These are phyloP conservation scores for Maudiozyma barnettii DNA, from an alignment of 805 yeast species.

Conservation along the genomic window DNA sequence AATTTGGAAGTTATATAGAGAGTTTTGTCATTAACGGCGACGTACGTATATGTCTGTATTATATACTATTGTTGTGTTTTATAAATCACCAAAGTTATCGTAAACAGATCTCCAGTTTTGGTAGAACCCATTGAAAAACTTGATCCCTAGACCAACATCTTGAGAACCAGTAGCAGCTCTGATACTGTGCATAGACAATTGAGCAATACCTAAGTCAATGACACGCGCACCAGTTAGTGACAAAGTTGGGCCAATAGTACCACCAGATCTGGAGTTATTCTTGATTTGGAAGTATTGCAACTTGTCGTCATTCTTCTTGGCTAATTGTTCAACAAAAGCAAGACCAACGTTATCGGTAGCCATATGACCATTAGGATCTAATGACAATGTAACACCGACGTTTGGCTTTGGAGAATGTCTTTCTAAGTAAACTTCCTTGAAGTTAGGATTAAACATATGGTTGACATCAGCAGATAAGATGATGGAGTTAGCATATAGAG, in stretches of 20 bases:
- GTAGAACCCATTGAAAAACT: constrained; percentile 64
- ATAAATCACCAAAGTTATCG: constrained; percentile 43
- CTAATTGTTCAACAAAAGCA: constrained; percentile 63
- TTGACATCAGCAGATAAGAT: constrained; percentile 77
- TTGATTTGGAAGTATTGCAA: constrained; percentile 80
- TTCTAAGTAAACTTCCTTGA: constrained; percentile 56
- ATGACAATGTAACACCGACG: constrained; percentile 58
- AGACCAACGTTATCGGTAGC: constrained; percentile 71
- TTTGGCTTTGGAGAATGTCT: constrained; percentile 75
- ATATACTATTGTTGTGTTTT: constrained; percentile 5
- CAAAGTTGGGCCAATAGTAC: constrained; percentile 74
- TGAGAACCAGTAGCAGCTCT: constrained; percentile 72
- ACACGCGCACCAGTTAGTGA: constrained; percentile 65
- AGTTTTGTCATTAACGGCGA: too few species aligned
- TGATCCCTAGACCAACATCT: constrained; percentile 66
- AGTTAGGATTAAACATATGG: constrained; percentile 77
- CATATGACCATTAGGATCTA: constrained; percentile 76
- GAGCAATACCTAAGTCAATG: constrained; percentile 75
- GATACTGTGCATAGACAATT: constrained; percentile 78
- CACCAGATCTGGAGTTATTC: constrained; percentile 79
- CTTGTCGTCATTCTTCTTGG: constrained; percentile 50
- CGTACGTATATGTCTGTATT: too few species aligned
- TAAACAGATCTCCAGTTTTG: constrained; percentile 54
- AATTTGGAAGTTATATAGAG: too few species aligned
- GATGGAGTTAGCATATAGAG: constrained; percentile 63